Percentiles rank a stretch among this genome's conserved stretches.
Conservation (phyloP, 108 stramenopile genomes). For the Aurantiochytrium sp. region DNA sequence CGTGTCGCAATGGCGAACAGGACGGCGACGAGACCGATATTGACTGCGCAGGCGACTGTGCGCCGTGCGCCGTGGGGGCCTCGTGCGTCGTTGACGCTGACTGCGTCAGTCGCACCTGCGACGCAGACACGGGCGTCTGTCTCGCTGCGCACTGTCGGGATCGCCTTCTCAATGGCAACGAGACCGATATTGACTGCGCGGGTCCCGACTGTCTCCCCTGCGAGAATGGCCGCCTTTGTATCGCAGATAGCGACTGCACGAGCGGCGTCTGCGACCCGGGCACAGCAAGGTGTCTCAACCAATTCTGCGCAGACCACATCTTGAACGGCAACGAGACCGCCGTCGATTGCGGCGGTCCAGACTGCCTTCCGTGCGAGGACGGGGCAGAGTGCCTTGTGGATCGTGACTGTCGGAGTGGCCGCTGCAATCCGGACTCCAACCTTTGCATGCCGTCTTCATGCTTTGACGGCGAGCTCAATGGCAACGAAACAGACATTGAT, state of each 20-base stretch:
- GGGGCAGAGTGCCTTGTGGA: neutral
- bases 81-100: neutral
- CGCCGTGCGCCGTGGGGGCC: neutral
- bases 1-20: neutral
- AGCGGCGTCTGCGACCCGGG: neutral
- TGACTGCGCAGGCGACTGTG: neutral
- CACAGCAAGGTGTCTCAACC: neutral
- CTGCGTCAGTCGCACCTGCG: neutral
- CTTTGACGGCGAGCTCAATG: neutral
- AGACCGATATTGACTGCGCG: constrained; percentile 25
- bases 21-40: constrained; percentile 13
- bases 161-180: neutral
- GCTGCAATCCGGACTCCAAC: neutral
- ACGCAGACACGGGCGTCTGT: neutral
- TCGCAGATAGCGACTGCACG: neutral
- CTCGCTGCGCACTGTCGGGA: neutral
- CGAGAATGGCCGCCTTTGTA: neutral
- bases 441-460: neutral
- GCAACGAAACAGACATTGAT: constrained; percentile 10
- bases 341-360: constrained; percentile 16
- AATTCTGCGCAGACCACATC: neutral
- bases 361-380: neutral
- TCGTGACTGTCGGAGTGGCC: neutral
- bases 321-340: constrained; percentile 19
- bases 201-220: constrained; percentile 16